Evolutionary conservation across 495 filamentous ascomycete species (phyloP), one percentile per base, ranked within the genome.

Genomic region (Tuber umbilicatum): DNA sequence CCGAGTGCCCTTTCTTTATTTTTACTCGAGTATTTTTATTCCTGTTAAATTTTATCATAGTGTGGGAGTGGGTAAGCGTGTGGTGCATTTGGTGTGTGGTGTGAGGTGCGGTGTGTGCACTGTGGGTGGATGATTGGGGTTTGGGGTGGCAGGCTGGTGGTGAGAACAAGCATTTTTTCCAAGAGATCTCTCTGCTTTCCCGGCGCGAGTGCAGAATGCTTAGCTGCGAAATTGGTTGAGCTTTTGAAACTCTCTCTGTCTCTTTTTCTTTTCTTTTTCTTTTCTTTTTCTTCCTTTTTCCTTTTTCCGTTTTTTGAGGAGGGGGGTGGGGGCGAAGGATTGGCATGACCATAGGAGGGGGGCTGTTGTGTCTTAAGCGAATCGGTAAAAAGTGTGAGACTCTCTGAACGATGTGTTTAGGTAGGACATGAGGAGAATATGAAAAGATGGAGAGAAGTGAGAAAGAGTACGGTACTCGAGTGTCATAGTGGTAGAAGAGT

Each of bases 161-260:
- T 27, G 40, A 60, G 75, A 72, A 55, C 55, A 72, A 47, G 73
- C 74, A 75, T 72, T 72, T 71, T 74, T 73, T 73, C 73, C 76
- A 72, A 70, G 72, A 39, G 41, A 70, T 55, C 47, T 74, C 40
- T 17, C 47, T 78, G 74, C 74, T 75, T 68, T 77, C 71, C 76
- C 73, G 75, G 74, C 75, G 67, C 73, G 71, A 69, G 55, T 55
- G 47, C 47, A 55, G 47, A 55, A 55, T 55, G 47, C 47, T 55
- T 55, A 55, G 47, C 47, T 27, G n/a, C 6, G 47, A 55, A 50
- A 55, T 55, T 55, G 47, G 47, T 10, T 55, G 47, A 55, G 47
- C 47, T 27, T 55, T 55, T n/a, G 47, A 55, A 55, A 55, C 47
- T 12, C 47, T 21, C 45, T 23, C 21, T 47, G 12, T 43, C 16